Evolutionary conservation across 495 filamentous ascomycete species (phyloP).

Genomic region (Glonium stellatum): DNA sequence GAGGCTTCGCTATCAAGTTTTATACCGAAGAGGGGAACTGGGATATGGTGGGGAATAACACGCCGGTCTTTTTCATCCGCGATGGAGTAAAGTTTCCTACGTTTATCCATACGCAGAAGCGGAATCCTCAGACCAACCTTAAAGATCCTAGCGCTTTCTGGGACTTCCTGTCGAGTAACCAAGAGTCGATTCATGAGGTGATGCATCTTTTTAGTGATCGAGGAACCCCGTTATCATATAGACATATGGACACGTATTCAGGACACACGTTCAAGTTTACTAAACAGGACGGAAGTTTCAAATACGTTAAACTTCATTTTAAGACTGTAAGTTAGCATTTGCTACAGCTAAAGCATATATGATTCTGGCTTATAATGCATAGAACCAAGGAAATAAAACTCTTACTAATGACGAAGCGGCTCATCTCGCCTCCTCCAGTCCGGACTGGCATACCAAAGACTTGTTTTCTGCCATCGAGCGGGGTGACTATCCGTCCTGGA

Average conservation of each 20-base stretch:
- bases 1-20: constrained; percentile 78
- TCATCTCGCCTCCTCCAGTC: constrained; percentile 68
- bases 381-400: no score
- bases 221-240: constrained; percentile 68
- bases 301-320: constrained; percentile 24
- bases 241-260: constrained; percentile 50
- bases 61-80: constrained; percentile 66
- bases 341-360: no score
- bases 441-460: constrained; percentile 84
- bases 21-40: constrained; percentile 77
- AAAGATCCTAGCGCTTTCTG: constrained; percentile 61
- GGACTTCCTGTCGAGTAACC: constrained; percentile 47
- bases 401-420: constrained; percentile 65
- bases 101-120: constrained; percentile 69
- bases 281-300: constrained; percentile 18
- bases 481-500: constrained; percentile 70
- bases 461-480: constrained; percentile 70
- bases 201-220: constrained; percentile 34
- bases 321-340: constrained; percentile 4
- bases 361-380: no score
- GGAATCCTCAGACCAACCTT: constrained; percentile 67
- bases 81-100: constrained; percentile 67
- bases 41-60: constrained; percentile 64
- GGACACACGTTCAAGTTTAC: constrained; percentile 23
- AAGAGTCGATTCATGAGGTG: constrained; percentile 52